phyloP scores from a whole-genome alignment of 257 asterid genomes.

The Lycium barbarum region DNA sequence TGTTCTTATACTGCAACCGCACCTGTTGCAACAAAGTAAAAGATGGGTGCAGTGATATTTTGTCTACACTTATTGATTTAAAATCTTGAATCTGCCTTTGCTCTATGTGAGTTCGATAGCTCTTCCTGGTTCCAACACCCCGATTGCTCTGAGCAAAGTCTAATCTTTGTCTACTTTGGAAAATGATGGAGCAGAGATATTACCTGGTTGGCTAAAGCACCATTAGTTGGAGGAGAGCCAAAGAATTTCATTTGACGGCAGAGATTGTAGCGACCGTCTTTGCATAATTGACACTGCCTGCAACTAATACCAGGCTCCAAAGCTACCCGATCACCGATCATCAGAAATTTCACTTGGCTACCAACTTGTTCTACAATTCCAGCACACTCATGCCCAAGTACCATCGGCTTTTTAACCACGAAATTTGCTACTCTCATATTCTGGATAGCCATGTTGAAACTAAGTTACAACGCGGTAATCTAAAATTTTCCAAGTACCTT shows the following conservation, averaged over 20 bases:
- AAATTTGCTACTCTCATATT: slow-evolving; percentile 42
- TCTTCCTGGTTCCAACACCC: background rate
- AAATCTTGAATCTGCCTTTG: too few relatives aligned
- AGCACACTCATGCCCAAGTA: slow-evolving; percentile 57
- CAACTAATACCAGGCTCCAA: slow-evolving; percentile 50
- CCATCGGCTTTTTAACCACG: slow-evolving; percentile 48
- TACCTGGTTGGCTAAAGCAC: slow-evolving; percentile 55
- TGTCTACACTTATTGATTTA: too few relatives aligned
- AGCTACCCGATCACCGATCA: slow-evolving; percentile 47
- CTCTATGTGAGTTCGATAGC: background rate
- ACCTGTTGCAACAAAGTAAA: too few relatives aligned
- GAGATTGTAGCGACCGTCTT: slow-evolving; percentile 44
- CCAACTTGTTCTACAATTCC: slow-evolving; percentile 49
- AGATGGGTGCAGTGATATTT: too few relatives aligned
- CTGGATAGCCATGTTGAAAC: background rate
- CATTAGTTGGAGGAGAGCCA: slow-evolving; percentile 54
- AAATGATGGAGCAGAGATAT: background rate
- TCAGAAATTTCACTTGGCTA: slow-evolving; percentile 39
- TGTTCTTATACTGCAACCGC: too few relatives aligned
- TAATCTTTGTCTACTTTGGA: background rate
- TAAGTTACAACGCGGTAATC: background rate
- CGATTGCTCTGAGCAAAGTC: background rate
- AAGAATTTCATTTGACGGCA: slow-evolving; percentile 44
- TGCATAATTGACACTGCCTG: slow-evolving; percentile 44
- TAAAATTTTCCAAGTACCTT: slow-evolving; percentile 3